Percentiles rank a stretch among this genome's conserved stretches.
These are phyloP conservation scores for Ascosphaera apis DNA, from an alignment of 2,329 filamentous ascomycete species.

Conservation along the genomic window DNA sequence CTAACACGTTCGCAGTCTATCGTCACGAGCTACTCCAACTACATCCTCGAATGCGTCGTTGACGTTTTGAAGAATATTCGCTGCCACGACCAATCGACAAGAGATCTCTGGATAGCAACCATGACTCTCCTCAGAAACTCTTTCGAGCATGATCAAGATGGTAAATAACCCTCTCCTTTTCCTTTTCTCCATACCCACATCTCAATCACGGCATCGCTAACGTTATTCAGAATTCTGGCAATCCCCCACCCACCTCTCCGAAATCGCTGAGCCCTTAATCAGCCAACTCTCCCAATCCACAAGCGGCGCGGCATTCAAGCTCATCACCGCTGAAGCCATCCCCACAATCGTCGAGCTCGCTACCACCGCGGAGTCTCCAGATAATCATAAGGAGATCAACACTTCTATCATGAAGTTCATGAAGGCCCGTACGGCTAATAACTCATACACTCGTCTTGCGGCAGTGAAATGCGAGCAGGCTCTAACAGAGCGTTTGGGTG, in stretches of 20 bases:
- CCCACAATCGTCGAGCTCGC: conserved; percentile 62
- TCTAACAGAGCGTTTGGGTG: conserved; percentile 57
- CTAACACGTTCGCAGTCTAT: conserved; percentile 36
- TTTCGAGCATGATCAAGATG: conserved; percentile 78
- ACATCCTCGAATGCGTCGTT: conserved; percentile 54
- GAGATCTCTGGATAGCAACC: conserved; percentile 43
- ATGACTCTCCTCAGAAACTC: conserved; percentile 49
- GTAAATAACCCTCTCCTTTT: conserved; percentile 11
- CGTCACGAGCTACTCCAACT: conserved; percentile 75
- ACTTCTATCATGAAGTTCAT: conserved; percentile 52
- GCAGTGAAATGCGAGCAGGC: conserved; percentile 63
- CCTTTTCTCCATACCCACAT: neutral
- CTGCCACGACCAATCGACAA: conserved; percentile 24
- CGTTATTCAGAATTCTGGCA: conserved; percentile 55
- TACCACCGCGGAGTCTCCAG: conserved; percentile 55
- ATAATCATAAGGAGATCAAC: conserved; percentile 84
- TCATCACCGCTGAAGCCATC: conserved; percentile 34
- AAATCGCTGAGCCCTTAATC: conserved; percentile 46
- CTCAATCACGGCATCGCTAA: conserved; percentile 2
- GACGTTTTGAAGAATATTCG: conserved; percentile 29
- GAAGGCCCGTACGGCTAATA: conserved; percentile 31
- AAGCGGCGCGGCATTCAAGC: conserved; percentile 18
- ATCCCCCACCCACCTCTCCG: conserved; percentile 61
- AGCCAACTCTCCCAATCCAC: conserved; percentile 34
- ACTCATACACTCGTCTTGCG: conserved; percentile 49